Percentiles rank a stretch among this genome's conserved stretches.
Conservation (phyloP, 1,284 basidiomycete genomes). For the Sparassis latifolia region DNA sequence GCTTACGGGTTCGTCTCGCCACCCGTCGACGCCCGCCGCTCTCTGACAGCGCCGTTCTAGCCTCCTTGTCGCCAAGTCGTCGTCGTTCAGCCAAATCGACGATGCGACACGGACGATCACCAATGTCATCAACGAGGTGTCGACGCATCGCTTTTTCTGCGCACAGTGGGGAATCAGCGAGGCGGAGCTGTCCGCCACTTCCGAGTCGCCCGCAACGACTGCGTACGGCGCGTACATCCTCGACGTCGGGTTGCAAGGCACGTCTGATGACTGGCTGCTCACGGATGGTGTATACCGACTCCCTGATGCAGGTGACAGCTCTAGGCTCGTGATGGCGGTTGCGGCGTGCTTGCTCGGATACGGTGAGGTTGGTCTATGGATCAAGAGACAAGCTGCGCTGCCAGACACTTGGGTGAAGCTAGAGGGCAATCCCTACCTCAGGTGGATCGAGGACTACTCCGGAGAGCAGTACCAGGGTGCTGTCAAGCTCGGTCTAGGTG, state of each 20-base stretch:
- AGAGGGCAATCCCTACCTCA: conserved; percentile 66
- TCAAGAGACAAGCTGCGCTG: conserved; percentile 47
- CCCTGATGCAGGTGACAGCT: conserved; percentile 52
- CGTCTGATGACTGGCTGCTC: conserved; percentile 2
- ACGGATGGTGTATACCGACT: neutral
- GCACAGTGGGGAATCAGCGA: conserved; percentile 59
- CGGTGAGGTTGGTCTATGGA: conserved; percentile 88
- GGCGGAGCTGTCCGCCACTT: conserved; percentile 52
- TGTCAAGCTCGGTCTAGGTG: conserved; percentile 68
- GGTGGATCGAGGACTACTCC: conserved; percentile 84
- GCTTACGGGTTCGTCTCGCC: conserved; percentile 50
- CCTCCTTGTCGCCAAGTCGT: conserved; percentile 74
- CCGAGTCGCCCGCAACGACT: conserved; percentile 66
- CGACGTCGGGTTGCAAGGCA: conserved; percentile 69
- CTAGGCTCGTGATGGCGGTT: conserved; percentile 74
- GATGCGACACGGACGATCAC: conserved; percentile 63
- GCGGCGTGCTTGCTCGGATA: conserved; percentile 89
- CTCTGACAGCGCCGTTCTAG: conserved; percentile 26
- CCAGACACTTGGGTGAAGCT: conserved; percentile 49
- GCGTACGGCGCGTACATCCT: conserved; percentile 87
- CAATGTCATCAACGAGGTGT: conserved; percentile 62
- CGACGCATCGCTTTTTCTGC: conserved; percentile 73
- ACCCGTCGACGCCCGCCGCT: neutral
- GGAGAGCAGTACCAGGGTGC: conserved; percentile 67
- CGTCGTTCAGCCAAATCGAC: conserved; percentile 57